Percentiles rank a stretch among this genome's conserved stretches.
These are phyloP conservation scores for Phytophthora megakarya DNA, from an alignment of 352 stramenopile genomes.

Conservation along the genomic window DNA sequence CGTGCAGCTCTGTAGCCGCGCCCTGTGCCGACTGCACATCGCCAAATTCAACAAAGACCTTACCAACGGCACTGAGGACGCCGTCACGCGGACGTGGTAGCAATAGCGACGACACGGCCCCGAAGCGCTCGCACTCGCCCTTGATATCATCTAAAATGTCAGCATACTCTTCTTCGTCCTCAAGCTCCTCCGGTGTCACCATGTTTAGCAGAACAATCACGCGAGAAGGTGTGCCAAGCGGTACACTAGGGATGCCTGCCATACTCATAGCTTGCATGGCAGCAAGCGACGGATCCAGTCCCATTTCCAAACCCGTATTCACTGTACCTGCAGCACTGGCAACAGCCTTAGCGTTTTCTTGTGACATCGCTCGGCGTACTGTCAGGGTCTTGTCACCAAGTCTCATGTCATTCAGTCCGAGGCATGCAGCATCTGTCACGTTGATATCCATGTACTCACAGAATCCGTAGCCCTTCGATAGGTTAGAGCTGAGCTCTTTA, in stretches of 20 bases:
- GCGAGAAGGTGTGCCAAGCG: constrained; percentile 65
- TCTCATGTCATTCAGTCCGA: constrained; percentile 96
- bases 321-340: constrained; percentile 67
- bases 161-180: constrained; percentile 94
- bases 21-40: constrained; percentile 75
- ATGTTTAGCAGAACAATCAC: constrained; percentile 98
- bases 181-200: constrained; percentile 96
- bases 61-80: constrained; percentile 60
- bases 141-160: constrained; percentile 97
- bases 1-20: constrained; percentile 90
- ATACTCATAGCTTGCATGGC: constrained; percentile 76
- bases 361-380: constrained; percentile 85
- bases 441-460: constrained; percentile 95
- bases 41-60: constrained; percentile 95
- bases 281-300: constrained; percentile 63
- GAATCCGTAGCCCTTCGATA: constrained; percentile 98
- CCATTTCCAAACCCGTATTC: constrained; percentile 72
- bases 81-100: constrained; percentile 78
- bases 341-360: constrained; percentile 71
- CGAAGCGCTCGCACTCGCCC: constrained; percentile 94
- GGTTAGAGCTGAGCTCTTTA: constrained; percentile 90
- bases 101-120: constrained; percentile 76
- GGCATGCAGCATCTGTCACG: constrained; percentile 91
- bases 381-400: constrained; percentile 92
- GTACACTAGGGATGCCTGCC: constrained; percentile 58